Evolutionary conservation across 306 rosid species (phyloP).

Genomic region (cucumber (Cucumis sativus)): DNA sequence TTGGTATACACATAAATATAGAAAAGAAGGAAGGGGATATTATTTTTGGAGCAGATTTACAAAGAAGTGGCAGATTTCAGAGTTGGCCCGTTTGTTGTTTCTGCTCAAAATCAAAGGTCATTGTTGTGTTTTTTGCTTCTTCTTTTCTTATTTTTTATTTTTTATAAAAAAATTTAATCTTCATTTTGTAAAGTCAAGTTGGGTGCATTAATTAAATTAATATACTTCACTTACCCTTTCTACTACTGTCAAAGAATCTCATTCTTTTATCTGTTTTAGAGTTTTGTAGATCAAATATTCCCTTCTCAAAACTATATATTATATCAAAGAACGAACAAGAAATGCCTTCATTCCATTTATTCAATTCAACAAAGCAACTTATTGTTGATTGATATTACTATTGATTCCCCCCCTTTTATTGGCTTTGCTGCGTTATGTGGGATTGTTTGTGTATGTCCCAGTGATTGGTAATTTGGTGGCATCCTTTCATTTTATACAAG

Average conservation of each 20-base stretch:
- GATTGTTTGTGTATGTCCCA: not conserved
- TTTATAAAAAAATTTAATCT: too few species aligned
- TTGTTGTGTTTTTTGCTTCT: not conserved
- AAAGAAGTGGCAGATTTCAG: conserved; percentile 1
- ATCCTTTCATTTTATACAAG: too few species aligned
- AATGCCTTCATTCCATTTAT: not conserved
- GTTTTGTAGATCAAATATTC: not conserved
- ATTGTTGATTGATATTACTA: not conserved
- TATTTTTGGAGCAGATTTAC: conserved; percentile 6
- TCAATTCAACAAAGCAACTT: not conserved
- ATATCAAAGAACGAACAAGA: not conserved
- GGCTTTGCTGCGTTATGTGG: not conserved
- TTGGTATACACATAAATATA: not conserved
- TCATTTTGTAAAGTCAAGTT: conserved; percentile 5
- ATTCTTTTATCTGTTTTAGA: conserved; percentile 2
- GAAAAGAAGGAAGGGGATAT: not conserved
- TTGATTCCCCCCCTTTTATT: too few species aligned
- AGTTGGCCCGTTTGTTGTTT: conserved; percentile 9
- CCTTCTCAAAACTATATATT: not conserved
- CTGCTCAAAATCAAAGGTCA: not conserved
- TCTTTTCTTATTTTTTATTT: too few species aligned
- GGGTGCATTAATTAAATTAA: conserved; percentile 6
- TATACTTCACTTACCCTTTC: not conserved
- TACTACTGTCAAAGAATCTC: not conserved
- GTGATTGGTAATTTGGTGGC: too few species aligned